A percentile compares a stretch with the other conserved stretches of the same genome.
phyloP scores from a whole-genome alignment of 257 asterid species.

The Scutellaria minor region DNA sequence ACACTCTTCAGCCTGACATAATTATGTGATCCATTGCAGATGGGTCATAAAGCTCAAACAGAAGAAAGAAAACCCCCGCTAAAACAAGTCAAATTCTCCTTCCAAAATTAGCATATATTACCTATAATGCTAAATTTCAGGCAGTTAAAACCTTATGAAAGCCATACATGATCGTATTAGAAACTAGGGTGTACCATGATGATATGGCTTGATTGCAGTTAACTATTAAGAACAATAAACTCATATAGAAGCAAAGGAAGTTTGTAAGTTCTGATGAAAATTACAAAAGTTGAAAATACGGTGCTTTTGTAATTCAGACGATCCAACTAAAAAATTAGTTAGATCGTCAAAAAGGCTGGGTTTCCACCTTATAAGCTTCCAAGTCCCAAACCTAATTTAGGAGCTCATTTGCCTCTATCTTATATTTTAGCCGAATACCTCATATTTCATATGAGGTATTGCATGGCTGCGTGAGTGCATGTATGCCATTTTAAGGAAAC shows the following conservation, averaged over 20 bases:
- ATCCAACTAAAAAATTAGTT: too few species aligned
- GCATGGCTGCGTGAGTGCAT: too few species aligned
- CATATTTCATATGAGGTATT: too few species aligned
- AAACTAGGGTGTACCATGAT: background rate
- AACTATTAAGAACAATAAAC: background rate
- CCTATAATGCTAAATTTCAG: conserved; percentile 1
- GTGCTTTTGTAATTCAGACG: too few species aligned
- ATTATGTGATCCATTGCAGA: conserved; percentile 24
- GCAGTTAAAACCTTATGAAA: conserved; percentile 15
- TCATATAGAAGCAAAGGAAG: background rate
- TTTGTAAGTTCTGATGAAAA: background rate
- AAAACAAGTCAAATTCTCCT: conserved; percentile 1
- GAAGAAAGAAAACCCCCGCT: background rate
- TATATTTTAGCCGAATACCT: too few species aligned
- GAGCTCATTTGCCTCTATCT: too few species aligned
- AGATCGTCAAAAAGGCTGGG: too few species aligned
- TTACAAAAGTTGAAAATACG: too few species aligned
- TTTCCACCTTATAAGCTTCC: too few species aligned
- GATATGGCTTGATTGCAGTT: background rate
- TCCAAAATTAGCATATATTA: conserved; percentile 3
- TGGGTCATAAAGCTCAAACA: conserved; percentile 27
- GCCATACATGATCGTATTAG: background rate
- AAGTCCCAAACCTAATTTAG: too few species aligned
- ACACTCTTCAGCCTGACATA: conserved; percentile 73
- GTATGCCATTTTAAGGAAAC: background rate